A percentile compares a stretch with the other conserved stretches of the same genome.
These are phyloP conservation scores for Adansonia grandidieri DNA, from an alignment of 441 rosid species.

Conservation along the genomic window DNA sequence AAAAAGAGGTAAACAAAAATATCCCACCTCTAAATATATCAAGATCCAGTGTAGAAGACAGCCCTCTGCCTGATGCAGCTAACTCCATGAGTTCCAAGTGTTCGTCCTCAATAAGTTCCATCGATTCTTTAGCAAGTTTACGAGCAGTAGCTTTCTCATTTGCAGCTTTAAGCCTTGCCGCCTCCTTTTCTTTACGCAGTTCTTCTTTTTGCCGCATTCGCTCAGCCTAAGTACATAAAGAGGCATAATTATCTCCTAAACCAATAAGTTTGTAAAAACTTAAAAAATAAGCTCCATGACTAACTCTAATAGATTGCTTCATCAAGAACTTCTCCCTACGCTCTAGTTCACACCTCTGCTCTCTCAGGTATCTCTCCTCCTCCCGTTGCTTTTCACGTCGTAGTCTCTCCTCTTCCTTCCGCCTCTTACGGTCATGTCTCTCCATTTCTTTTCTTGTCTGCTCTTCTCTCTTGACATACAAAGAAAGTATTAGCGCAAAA, in stretches of 20 bases:
- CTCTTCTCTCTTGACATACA: conserved; percentile 73
- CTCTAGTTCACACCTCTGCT: conserved; percentile 87
- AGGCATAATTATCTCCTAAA: conserved; percentile 22
- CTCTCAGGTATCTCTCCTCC: conserved; percentile 82
- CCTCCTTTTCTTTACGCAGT: conserved; percentile 78
- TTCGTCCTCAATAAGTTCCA: conserved; percentile 88
- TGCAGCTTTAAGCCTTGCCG: conserved; percentile 89
- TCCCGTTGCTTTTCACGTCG: conserved; percentile 93
- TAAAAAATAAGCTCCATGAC: conserved; percentile 27
- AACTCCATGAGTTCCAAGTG: conserved; percentile 92
- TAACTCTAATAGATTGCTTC: conserved; percentile 83
- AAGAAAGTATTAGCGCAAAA: conserved; percentile 23
- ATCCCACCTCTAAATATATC: conserved; percentile 71
- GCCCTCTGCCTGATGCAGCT: conserved; percentile 72
- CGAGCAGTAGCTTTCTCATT: conserved; percentile 92
- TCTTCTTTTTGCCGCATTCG: conserved; percentile 87
- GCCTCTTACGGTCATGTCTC: conserved; percentile 91
- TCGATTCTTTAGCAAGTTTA: conserved; percentile 83
- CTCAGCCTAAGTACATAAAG: conserved; percentile 61
- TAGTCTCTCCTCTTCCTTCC: conserved; percentile 88
- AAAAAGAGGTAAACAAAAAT: conserved; percentile 6
- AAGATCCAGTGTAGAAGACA: conserved; percentile 69
- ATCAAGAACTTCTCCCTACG: conserved; percentile 84
- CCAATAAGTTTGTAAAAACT: conserved; percentile 16
- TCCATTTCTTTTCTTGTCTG: conserved; percentile 92